A percentile compares a stretch with the other conserved stretches of the same genome.
phyloP scores from a whole-genome alignment of 306 rosid species.

The Begonia loranthoides region DNA sequence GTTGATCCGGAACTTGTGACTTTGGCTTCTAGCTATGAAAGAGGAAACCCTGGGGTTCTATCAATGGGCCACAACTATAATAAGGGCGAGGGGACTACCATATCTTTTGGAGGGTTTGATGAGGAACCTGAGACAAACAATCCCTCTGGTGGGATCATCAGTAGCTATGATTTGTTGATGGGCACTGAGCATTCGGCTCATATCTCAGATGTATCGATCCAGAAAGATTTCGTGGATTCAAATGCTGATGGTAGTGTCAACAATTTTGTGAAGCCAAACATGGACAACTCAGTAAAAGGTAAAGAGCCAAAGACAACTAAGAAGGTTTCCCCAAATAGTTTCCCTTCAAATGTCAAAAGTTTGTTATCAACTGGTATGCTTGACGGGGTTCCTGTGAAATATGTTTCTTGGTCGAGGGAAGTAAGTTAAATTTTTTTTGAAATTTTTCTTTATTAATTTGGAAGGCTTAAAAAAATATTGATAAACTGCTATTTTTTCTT shows the following conservation, averaged over 20 bases:
- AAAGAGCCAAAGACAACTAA: constrained; percentile 38
- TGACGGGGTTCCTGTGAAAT: constrained; percentile 78
- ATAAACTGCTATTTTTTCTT: constrained; percentile 26
- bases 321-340: constrained; percentile 49
- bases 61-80: constrained; percentile 26
- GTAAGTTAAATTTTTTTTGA: constrained; percentile 36
- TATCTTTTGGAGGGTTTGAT: constrained; percentile 65
- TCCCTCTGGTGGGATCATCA: constrained; percentile 24
- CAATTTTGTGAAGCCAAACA: constrained; percentile 18
- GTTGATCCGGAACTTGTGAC: constrained; percentile 35
- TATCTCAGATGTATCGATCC: constrained; percentile 24
- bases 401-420: constrained; percentile 73
- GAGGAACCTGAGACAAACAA: constrained; percentile 15
- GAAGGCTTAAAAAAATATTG: not conserved
- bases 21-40: constrained; percentile 35
- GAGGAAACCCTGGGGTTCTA: constrained; percentile 39
- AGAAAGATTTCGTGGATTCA: constrained; percentile 24
- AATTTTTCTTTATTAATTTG: constrained; percentile 18
- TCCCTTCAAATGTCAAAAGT: constrained; percentile 75
- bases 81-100: constrained; percentile 58
- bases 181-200: constrained; percentile 23
- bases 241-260: constrained; percentile 25
- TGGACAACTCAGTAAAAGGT: not conserved
- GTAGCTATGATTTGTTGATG: constrained; percentile 40
- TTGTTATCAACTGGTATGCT: constrained; percentile 79